phyloP scores from a whole-genome alignment of 768 basidiomycete genomes.

The Russula lepida region DNA sequence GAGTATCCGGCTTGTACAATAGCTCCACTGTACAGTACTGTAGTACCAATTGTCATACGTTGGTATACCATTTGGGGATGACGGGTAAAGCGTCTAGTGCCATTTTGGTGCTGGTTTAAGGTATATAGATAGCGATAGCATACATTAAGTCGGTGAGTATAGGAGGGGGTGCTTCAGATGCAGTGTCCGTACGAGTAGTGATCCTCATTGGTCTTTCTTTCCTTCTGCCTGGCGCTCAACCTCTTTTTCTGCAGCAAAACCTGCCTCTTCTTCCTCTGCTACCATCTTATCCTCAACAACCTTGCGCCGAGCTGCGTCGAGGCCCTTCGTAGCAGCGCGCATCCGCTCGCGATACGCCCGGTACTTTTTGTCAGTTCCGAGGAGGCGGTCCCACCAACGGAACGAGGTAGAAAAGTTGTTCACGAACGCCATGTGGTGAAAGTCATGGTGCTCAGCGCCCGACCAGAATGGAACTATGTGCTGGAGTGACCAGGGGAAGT shows the following conservation, averaged over 20 bases:
- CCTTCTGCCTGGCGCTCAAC: slow-evolving; percentile 28
- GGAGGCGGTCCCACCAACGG: slow-evolving; percentile 85
- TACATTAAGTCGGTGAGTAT: not conserved
- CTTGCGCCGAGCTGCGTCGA: slow-evolving; percentile 43
- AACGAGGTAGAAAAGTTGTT: slow-evolving; percentile 94
- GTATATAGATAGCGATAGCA: not conserved
- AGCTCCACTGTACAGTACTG: not conserved
- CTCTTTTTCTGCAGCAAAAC: slow-evolving; percentile 53
- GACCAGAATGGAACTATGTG: slow-evolving; percentile 94
- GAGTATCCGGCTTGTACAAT: not conserved
- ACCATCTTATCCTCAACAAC: slow-evolving; percentile 54
- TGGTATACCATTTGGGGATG: not conserved
- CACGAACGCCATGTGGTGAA: slow-evolving; percentile 95
- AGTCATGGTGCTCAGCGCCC: slow-evolving; percentile 95
- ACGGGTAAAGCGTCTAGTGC: not conserved
- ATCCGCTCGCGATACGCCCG: slow-evolving; percentile 66
- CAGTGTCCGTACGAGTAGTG: not conserved
- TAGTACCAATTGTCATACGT: not conserved
- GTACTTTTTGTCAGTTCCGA: slow-evolving; percentile 91
- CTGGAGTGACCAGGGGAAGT: slow-evolving; percentile 97
- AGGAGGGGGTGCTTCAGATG: not conserved
- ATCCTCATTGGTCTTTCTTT: slow-evolving; percentile 16
- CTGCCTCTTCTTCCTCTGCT: slow-evolving; percentile 67
- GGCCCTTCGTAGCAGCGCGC: slow-evolving; percentile 38
- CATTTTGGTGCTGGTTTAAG: not conserved